Evolutionary conservation across 306 rosid species (phyloP).

Genomic region (Sicyos edulis): DNA sequence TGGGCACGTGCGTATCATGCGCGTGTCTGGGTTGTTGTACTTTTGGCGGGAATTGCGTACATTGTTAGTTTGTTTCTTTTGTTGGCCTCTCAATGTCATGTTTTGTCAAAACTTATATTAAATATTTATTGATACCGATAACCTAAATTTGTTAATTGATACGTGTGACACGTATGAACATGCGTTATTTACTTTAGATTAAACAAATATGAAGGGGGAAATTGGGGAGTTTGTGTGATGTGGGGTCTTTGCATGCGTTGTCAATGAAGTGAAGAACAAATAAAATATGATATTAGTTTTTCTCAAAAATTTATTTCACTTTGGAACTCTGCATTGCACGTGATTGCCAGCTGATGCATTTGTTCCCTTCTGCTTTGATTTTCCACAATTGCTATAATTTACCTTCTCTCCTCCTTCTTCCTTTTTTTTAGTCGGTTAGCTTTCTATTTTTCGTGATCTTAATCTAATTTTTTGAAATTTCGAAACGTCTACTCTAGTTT

Average conservation of each 20-base stretch:
- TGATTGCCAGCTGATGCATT: conserved; percentile 35
- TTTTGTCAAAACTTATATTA: background rate
- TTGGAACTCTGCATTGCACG: conserved; percentile 29
- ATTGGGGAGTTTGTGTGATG: background rate
- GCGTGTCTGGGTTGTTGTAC: background rate
- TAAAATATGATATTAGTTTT: conserved; percentile 26
- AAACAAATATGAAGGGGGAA: no score
- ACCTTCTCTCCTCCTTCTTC: no score
- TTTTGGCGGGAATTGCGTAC: conserved; percentile 10
- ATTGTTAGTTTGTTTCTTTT: background rate
- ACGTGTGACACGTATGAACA: background rate
- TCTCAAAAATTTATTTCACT: background rate
- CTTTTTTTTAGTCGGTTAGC: no score
- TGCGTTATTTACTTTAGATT: background rate
- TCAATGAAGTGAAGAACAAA: conserved; percentile 5
- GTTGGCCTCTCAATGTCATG: background rate
- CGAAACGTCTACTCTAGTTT: no score
- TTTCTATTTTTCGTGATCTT: no score
- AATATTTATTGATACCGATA: background rate
- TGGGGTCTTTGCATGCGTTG: conserved; percentile 63
- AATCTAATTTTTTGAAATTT: no score
- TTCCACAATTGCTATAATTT: conserved; percentile 3
- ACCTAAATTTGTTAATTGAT: background rate
- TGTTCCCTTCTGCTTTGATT: conserved; percentile 48
- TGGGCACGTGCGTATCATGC: background rate